Evolutionary conservation across 1,139 yeast genomes (phyloP).

Genomic region (Blastobotrys arbuscula): DNA sequence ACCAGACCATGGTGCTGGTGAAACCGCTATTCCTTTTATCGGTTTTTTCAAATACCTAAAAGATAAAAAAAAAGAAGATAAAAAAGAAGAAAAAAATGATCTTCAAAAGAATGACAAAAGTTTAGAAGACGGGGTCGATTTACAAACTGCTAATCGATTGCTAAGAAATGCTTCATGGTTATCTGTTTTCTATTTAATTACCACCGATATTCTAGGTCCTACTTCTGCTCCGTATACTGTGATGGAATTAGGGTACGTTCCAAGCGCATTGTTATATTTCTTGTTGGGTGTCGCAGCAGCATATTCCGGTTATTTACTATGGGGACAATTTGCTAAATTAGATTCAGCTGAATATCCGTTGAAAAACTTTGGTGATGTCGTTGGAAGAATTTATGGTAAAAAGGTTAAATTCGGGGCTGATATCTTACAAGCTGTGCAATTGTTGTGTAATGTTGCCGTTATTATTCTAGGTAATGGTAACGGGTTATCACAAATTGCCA

Average conservation of each 20-base stretch:
- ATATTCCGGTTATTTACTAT: constrained; percentile 36
- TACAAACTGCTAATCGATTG: constrained; percentile 28
- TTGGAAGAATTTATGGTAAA: constrained; percentile 37
- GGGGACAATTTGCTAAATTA: constrained; percentile 31
- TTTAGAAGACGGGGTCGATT: background rate
- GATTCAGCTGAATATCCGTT: constrained; percentile 42
- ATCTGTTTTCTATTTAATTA: constrained; percentile 41
- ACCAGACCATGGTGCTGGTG: constrained; percentile 19
- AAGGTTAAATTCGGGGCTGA: constrained; percentile 33
- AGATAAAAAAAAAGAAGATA: constrained; percentile 6
- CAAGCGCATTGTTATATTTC: constrained; percentile 39
- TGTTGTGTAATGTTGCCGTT: constrained; percentile 41
- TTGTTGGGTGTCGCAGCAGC: constrained; percentile 41
- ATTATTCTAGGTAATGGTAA: constrained; percentile 40
- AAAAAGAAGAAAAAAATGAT: background rate
- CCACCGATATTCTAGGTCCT: constrained; percentile 46
- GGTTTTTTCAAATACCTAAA: constrained; percentile 15
- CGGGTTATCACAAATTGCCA: constrained; percentile 39
- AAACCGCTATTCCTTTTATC: constrained; percentile 21
- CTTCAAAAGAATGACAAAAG: background rate
- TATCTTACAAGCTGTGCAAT: constrained; percentile 38
- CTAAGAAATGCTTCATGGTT: constrained; percentile 34
- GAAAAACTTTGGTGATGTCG: constrained; percentile 40
- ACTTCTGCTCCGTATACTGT: constrained; percentile 42
- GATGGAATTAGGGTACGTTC: constrained; percentile 40